phyloP scores from a whole-genome alignment of 441 rosid genomes.

The Syzygium syzygioides region DNA sequence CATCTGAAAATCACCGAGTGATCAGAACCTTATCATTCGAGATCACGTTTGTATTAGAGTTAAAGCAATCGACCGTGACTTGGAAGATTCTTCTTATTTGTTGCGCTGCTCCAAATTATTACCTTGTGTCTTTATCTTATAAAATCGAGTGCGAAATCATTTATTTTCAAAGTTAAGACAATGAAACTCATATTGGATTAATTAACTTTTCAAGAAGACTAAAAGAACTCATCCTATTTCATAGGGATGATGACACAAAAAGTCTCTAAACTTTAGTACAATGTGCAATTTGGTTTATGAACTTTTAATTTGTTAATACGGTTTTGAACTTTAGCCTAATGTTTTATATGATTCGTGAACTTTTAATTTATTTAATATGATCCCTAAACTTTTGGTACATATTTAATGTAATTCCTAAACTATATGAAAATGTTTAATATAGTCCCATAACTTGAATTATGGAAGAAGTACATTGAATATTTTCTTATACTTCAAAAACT shows the following conservation, averaged over 20 bases:
- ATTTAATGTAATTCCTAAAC: too few relatives aligned
- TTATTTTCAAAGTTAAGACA: neutral
- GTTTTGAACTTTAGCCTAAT: too few relatives aligned
- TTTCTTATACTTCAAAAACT: too few relatives aligned
- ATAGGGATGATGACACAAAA: neutral
- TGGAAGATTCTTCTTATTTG: neutral
- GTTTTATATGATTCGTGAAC: too few relatives aligned
- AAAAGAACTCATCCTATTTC: neutral
- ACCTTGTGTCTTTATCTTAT: neutral
- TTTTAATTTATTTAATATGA: too few relatives aligned
- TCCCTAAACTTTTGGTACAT: too few relatives aligned
- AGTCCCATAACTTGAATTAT: too few relatives aligned
- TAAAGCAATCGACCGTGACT: neutral
- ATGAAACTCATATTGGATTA: neutral
- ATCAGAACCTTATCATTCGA: neutral
- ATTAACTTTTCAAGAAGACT: neutral
- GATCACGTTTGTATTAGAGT: neutral
- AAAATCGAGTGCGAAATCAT: neutral
- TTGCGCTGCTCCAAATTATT: neutral
- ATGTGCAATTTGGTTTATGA: too few relatives aligned
- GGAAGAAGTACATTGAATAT: too few relatives aligned
- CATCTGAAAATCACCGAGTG: neutral
- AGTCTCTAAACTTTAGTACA: too few relatives aligned
- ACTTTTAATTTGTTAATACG: too few relatives aligned
- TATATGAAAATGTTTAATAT: too few relatives aligned